Evolutionary conservation across 495 filamentous ascomycete species (phyloP).

Genomic region (Penicillium coprophilum): DNA sequence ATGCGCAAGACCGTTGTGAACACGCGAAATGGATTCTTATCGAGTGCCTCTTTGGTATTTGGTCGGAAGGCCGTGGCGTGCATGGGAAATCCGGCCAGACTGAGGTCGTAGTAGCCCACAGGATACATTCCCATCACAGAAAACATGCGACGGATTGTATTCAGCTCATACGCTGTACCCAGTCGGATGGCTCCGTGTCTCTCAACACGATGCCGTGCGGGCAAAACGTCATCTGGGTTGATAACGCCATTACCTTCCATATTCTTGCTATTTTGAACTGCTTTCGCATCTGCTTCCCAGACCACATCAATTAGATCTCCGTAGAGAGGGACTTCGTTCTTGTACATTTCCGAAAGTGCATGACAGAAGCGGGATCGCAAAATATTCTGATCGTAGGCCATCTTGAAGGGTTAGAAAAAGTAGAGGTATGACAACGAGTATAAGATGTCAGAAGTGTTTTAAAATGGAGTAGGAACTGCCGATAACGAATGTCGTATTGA

Average conservation of each 20-base stretch:
- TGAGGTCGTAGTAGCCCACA: slow-evolving; percentile 47
- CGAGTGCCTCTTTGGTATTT: slow-evolving; percentile 23
- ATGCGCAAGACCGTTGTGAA: slow-evolving; percentile 44
- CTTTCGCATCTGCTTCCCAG: neutral
- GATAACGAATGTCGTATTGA: neutral
- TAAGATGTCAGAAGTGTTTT: neutral
- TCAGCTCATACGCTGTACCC: slow-evolving; percentile 39
- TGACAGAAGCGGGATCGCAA: neutral
- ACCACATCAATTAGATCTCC: neutral
- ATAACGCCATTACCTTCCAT: slow-evolving; percentile 20
- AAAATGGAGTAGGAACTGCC: neutral
- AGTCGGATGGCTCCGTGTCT: slow-evolving; percentile 47
- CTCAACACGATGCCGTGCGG: slow-evolving; percentile 36
- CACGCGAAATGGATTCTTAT: slow-evolving; percentile 41
- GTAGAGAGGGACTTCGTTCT: slow-evolving; percentile 1
- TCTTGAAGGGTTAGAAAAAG: neutral
- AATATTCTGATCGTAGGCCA: neutral
- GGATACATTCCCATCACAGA: slow-evolving; percentile 44
- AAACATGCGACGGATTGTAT: slow-evolving; percentile 41
- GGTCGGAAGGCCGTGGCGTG: slow-evolving; percentile 47
- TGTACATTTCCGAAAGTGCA: slow-evolving; percentile 3
- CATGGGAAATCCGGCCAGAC: slow-evolving; percentile 41
- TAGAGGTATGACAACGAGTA: neutral
- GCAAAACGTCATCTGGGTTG: slow-evolving; percentile 8
- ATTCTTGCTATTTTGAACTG: slow-evolving; percentile 17